Base-by-base conservation (phyloP, 2,329 filamentous ascomycete genomes). In the Penicillium sp. region DNA sequence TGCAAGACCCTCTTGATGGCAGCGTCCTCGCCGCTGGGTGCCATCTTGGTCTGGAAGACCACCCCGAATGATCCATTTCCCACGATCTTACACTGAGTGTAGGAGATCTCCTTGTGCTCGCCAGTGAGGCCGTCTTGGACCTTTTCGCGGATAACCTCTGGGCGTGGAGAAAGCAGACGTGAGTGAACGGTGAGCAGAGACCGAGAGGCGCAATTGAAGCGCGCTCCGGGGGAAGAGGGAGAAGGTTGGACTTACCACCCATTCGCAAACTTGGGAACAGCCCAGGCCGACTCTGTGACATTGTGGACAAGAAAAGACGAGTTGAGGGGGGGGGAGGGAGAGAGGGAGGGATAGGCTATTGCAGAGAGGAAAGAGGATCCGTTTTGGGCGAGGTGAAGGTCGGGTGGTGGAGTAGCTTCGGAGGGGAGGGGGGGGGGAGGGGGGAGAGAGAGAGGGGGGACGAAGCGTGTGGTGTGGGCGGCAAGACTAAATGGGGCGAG, bases 51-150 rank as follows among this genome's bases (percentile, higher is more conserved):
- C 76, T 98, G 93, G 73, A 98, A 98, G 57, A 98, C 93, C 43
- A 98, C 91, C 57, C 93, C 93, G 62, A 98, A 98, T 33, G 91
- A 97, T 60, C 93, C 93, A 75, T 98, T 98, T 70, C 93, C 93
- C 42, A 98, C 93, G 65, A 98, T 97, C 77, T 98, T 98, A 79
- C 91, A 97, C 70, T 97, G 93, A 48, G 93, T 97, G 73, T 98
- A 98, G 70, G 95, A 89, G 74, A 98, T 83, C 65, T 98, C 93
- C 71, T 88, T 86, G 64, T 90, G 95, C 72, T 98, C 93, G 63
- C 93, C 93, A 11, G 93, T 98, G 59, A 95, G 78, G 68, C 93
- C 93, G 79, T 98, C 93, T 73, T 98, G 93, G 59, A 98, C 93
- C 77, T 95, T 97, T 76, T 98, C 93, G 70, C 90, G 90, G 69